These are phyloP conservation scores for Pisolithus microcarpus DNA, from an alignment of 768 basidiomycete genomes.

Conservation along the genomic window DNA sequence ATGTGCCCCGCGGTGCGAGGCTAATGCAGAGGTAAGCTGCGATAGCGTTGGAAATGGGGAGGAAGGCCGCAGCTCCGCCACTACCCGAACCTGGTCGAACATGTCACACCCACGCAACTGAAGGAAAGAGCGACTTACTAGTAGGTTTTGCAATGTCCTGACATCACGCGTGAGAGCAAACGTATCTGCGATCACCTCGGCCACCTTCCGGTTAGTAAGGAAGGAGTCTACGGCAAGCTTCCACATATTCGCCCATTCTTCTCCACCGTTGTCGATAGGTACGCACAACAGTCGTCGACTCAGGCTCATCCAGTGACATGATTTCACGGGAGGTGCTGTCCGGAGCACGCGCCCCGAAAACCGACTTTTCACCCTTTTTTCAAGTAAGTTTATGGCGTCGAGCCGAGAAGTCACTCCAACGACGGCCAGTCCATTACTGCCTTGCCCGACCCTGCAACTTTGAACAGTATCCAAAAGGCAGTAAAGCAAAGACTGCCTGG, in stretches of 20 bases:
- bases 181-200: constrained; percentile 46
- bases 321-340: constrained; percentile 51
- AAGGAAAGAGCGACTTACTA: constrained; percentile 40
- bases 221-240: constrained; percentile 47
- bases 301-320: constrained; percentile 46
- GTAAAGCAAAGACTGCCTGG: constrained; percentile 88
- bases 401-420: constrained; percentile 82
- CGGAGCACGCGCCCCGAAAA: constrained; percentile 90
- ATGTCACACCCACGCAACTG: constrained; percentile 5
- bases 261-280: constrained; percentile 18
- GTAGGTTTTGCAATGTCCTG: constrained; percentile 47
- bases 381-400: constrained; percentile 81
- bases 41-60: constrained; percentile 49
- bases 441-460: constrained; percentile 57
- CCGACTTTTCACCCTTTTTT: constrained; percentile 95
- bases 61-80: constrained; percentile 39
- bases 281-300: constrained; percentile 39
- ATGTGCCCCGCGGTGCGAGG: constrained; percentile 51
- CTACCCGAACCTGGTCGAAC: constrained; percentile 33
- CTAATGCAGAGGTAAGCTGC: constrained; percentile 36
- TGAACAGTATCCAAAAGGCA: constrained; percentile 94
- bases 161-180: constrained; percentile 57
- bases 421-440: constrained; percentile 68
- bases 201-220: constrained; percentile 41
- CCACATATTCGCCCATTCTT: constrained; percentile 66